Conservation (phyloP, 257 asterid species). For the Striga asiatica region DNA sequence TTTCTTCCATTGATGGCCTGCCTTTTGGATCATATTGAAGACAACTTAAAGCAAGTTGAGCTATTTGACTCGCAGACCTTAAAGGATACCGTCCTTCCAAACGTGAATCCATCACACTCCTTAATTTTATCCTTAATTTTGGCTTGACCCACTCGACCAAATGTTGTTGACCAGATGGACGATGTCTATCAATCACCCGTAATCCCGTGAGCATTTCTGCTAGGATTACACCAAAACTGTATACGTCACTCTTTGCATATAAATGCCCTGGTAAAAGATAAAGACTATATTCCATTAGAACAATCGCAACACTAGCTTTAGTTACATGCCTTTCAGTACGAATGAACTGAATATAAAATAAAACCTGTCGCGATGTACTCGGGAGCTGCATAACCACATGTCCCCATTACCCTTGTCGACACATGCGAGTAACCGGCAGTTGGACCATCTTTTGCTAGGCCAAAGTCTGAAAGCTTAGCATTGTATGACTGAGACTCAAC, state of each 20-base stretch:
- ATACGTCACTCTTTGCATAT: slow-evolving; percentile 66
- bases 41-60: slow-evolving; percentile 51
- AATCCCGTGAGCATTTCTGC: slow-evolving; percentile 65
- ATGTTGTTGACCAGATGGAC: slow-evolving; percentile 40
- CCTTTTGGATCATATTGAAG: slow-evolving; percentile 42
- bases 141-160: slow-evolving; percentile 71
- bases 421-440: slow-evolving; percentile 45
- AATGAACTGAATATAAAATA: background rate
- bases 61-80: slow-evolving; percentile 37
- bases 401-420: slow-evolving; percentile 62
- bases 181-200: slow-evolving; percentile 39
- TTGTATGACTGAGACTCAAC: slow-evolving; percentile 25
- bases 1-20: slow-evolving; percentile 61
- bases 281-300: background rate
- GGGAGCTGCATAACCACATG: slow-evolving; percentile 47
- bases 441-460: background rate
- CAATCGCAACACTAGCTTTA: background rate
- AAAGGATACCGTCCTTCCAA: slow-evolving; percentile 57
- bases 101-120: slow-evolving; percentile 45
- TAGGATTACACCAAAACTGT: slow-evolving; percentile 58
- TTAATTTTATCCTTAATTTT: slow-evolving; percentile 43
- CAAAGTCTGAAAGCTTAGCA: background rate
- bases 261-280: slow-evolving; percentile 22
- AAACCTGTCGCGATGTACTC: background rate
- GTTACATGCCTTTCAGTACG: background rate